Percentiles rank a stretch among this genome's conserved stretches.
phyloP scores from a whole-genome alignment of 495 filamentous ascomycete genomes.

The Penicillium lividum region DNA sequence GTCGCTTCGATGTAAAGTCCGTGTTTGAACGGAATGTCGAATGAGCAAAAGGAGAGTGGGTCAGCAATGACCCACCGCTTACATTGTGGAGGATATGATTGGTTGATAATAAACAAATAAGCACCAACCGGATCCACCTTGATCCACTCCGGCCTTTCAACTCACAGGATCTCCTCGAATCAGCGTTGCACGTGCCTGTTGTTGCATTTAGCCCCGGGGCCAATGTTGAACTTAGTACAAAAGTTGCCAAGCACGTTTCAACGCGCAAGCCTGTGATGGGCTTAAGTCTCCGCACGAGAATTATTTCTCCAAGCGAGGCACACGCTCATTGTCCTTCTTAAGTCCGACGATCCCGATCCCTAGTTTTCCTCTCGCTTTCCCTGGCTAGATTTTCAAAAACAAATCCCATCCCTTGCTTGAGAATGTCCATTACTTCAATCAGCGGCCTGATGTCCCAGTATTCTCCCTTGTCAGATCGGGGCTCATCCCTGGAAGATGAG shows the following conservation, averaged over 20 bases:
- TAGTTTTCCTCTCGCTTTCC: background rate
- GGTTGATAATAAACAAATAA: constrained; percentile 17
- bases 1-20: constrained; percentile 8
- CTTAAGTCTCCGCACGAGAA: constrained; percentile 10
- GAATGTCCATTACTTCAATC: constrained; percentile 41
- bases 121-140: constrained; percentile 15
- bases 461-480: constrained; percentile 35
- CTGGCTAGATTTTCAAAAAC: background rate
- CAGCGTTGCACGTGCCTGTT: constrained; percentile 40
- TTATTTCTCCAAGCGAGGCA: constrained; percentile 18
- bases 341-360: background rate
- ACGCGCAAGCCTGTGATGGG: constrained; percentile 34
- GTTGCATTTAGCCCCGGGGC: constrained; percentile 13
- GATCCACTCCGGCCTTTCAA: constrained; percentile 7
- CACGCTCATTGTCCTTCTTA: constrained; percentile 9
- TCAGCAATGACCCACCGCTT: constrained; percentile 7
- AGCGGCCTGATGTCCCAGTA: constrained; percentile 43
- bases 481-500: constrained; percentile 35
- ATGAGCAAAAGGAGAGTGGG: background rate
- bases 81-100: constrained; percentile 10
- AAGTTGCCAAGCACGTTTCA: constrained; percentile 37
- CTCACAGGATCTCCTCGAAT: constrained; percentile 26
- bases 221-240: constrained; percentile 5
- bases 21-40: background rate
- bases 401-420: constrained; percentile 8